These are phyloP conservation scores for Gleditsia sinensis DNA, from an alignment of 306 rosid genomes.

Conservation along the genomic window DNA sequence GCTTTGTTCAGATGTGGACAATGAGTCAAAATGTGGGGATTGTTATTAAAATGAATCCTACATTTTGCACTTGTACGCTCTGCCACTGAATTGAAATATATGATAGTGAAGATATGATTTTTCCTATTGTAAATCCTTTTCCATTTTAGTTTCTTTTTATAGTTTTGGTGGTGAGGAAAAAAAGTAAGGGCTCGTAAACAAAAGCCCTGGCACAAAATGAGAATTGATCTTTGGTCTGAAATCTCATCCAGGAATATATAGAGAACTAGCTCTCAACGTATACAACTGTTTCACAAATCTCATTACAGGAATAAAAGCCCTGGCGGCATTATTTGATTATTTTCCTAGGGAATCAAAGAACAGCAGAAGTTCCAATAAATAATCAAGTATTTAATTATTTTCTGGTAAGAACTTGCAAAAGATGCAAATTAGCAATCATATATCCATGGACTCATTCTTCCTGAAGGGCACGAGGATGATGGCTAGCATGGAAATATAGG, in stretches of 20 bases:
- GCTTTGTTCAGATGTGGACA: background rate
- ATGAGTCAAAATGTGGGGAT: background rate
- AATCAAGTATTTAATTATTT: conserved; percentile 16
- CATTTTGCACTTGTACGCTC: too few relatives aligned
- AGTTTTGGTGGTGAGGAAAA: too few relatives aligned
- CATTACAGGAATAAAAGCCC: background rate
- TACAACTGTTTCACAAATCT: background rate
- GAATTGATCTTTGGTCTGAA: too few relatives aligned
- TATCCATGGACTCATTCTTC: background rate
- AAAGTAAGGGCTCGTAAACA: too few relatives aligned
- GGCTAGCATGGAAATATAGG: conserved; percentile 10
- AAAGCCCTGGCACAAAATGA: too few relatives aligned
- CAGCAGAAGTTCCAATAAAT: background rate
- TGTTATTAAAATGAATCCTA: too few relatives aligned
- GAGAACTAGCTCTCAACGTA: background rate
- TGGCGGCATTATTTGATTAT: too few relatives aligned
- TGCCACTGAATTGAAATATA: too few relatives aligned
- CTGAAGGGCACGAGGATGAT: background rate
- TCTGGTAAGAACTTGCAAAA: background rate
- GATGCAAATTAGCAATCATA: background rate
- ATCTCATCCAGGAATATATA: background rate
- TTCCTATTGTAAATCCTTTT: too few relatives aligned
- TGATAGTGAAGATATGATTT: too few relatives aligned
- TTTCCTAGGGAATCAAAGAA: background rate
- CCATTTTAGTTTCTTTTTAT: too few relatives aligned